Conservation (phyloP, 2,329 filamentous ascomycete genomes). For the Pseudocercospora crystallina region DNA sequence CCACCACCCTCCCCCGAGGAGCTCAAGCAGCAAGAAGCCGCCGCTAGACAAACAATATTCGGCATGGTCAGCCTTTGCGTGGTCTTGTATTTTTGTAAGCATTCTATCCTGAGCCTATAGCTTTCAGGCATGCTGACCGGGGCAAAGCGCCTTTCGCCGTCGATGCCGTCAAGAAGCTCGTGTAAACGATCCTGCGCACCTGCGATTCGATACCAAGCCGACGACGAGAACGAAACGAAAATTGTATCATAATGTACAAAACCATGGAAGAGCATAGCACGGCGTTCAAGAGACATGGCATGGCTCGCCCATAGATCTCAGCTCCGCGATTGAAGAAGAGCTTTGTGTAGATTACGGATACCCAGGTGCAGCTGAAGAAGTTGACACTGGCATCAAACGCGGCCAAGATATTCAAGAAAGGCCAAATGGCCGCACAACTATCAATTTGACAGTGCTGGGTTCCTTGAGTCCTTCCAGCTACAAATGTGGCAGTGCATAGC, state of each 20-base stretch:
- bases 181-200: conserved; percentile 24
- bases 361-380: too few relatives aligned
- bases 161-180: conserved; percentile 54
- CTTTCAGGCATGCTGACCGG: neutral
- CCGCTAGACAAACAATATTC: conserved; percentile 67
- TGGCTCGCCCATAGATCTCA: too few relatives aligned
- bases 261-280: conserved; percentile 2
- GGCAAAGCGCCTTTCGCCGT: conserved; percentile 55
- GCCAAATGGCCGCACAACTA: too few relatives aligned
- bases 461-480: too few relatives aligned
- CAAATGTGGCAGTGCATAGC: too few relatives aligned
- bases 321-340: too few relatives aligned
- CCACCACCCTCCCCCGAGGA: conserved; percentile 69
- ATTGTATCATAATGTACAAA: conserved; percentile 21
- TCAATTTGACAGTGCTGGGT: too few relatives aligned
- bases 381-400: too few relatives aligned
- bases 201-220: neutral
- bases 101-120: neutral
- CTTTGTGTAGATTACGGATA: too few relatives aligned
- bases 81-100: conserved; percentile 74
- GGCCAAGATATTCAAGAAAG: too few relatives aligned
- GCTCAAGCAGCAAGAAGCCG: conserved; percentile 65
- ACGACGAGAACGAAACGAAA: neutral
- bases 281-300: neutral
- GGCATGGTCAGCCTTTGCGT: conserved; percentile 64